Conservation (phyloP, 371 early-diverging fungal genomes). For the Apophysomyces trapeziformis region DNA sequence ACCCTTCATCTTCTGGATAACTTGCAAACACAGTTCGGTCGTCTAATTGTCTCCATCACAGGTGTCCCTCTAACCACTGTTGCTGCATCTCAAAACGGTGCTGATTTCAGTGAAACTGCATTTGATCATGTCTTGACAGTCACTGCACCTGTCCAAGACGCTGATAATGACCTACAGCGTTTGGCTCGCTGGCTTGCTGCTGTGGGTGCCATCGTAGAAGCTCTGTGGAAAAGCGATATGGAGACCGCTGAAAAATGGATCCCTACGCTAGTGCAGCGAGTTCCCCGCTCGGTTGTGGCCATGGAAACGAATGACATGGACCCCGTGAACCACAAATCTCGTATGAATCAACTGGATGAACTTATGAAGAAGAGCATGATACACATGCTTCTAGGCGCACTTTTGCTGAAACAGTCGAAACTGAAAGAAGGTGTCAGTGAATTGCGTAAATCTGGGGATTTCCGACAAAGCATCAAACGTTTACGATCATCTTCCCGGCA, state of each 20-base stretch:
- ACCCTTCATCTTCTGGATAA: conserved; percentile 35
- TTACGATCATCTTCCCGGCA: conserved; percentile 4
- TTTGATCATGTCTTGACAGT: conserved; percentile 14
- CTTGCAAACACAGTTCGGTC: conserved; percentile 31
- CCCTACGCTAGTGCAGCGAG: conserved; percentile 24
- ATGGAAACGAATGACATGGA: conserved; percentile 12
- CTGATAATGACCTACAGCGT: conserved; percentile 28
- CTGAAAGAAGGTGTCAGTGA: conserved; percentile 25
- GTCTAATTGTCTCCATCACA: conserved; percentile 21
- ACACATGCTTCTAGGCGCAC: conserved; percentile 35
- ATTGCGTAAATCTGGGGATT: conserved; percentile 27
- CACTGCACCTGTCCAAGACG: conserved; percentile 9
- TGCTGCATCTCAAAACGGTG: conserved; percentile 8
- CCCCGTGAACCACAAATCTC: conserved; percentile 22
- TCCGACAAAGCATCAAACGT: conserved; percentile 14
- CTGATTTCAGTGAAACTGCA: conserved; percentile 8
- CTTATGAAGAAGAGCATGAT: conserved; percentile 30
- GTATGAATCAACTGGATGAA: conserved; percentile 31
- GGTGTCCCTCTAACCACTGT: not conserved
- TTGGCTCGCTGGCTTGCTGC: conserved; percentile 44
- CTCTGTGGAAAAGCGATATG: conserved; percentile 35
- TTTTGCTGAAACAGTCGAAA: conserved; percentile 22
- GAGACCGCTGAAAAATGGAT: conserved; percentile 27
- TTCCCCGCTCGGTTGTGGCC: conserved; percentile 32
- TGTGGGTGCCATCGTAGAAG: conserved; percentile 38